These are phyloP conservation scores for Arxiozyma slooffiae DNA, from an alignment of 1,139 yeast species.

Conservation along the genomic window DNA sequence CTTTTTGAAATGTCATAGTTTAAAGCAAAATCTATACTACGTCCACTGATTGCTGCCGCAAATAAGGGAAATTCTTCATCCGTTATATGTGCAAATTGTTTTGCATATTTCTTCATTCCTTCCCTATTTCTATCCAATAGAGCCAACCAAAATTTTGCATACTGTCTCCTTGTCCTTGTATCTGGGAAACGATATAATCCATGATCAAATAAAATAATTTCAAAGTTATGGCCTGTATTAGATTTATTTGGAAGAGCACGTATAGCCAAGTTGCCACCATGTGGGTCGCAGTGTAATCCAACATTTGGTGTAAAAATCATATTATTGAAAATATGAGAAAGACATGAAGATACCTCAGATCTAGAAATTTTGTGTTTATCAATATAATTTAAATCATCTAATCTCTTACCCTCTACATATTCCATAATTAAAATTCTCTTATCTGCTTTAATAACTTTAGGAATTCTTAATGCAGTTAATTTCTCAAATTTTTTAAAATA, in stretches of 20 bases:
- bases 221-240: conserved; percentile 55
- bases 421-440: conserved; percentile 82
- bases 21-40: conserved; percentile 64
- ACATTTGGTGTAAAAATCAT: conserved; percentile 94
- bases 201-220: conserved; percentile 85
- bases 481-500: conserved; percentile 51
- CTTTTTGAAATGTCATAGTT: conserved; percentile 48
- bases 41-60: conserved; percentile 90
- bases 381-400: conserved; percentile 65
- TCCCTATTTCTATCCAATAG: conserved; percentile 60
- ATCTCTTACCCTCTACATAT: conserved; percentile 67
- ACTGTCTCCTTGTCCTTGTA: conserved; percentile 63
- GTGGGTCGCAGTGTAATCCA: conserved; percentile 95
- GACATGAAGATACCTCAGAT: conserved; percentile 70
- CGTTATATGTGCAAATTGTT: conserved; percentile 67
- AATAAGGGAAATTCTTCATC: conserved; percentile 75
- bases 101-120: conserved; percentile 63
- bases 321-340: conserved; percentile 82
- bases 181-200: conserved; percentile 87
- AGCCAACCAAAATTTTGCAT: conserved; percentile 90
- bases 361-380: conserved; percentile 56
- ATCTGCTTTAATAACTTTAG: conserved; percentile 57
- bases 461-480: conserved; percentile 71
- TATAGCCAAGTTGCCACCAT: conserved; percentile 91
- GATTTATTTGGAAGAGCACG: conserved; percentile 34